These are phyloP conservation scores for Aspergillus clavatus DNA, from an alignment of 2,329 filamentous ascomycete species.

Conservation along the genomic window DNA sequence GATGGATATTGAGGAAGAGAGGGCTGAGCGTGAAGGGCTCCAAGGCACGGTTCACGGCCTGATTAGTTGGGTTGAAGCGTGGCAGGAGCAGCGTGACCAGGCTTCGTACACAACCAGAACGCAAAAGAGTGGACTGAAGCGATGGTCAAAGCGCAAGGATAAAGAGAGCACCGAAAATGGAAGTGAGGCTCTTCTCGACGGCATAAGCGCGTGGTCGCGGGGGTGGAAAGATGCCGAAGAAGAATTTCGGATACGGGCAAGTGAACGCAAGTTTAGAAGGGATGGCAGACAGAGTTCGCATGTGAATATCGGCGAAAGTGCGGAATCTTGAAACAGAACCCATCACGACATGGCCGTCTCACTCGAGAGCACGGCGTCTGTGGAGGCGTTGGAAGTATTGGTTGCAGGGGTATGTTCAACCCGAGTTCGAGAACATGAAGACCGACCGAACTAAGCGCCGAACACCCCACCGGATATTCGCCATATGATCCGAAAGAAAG, in stretches of 20 bases:
- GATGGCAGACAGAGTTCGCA: slow-evolving; percentile 16
- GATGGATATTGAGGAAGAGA: slow-evolving; percentile 29
- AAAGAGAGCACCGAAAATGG: slow-evolving; percentile 20
- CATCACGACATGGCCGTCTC: background rate
- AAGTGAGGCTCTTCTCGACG: slow-evolving; percentile 32
- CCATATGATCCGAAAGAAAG: background rate
- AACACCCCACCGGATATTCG: background rate
- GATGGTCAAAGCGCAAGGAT: slow-evolving; percentile 15
- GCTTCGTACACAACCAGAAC: slow-evolving; percentile 3
- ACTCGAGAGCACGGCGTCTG: background rate
- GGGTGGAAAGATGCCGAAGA: slow-evolving; percentile 42
- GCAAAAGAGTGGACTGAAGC: slow-evolving; percentile 14
- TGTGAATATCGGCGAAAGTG: background rate
- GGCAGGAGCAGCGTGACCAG: slow-evolving; percentile 21
- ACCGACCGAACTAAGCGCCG: background rate
- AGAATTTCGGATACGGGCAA: slow-evolving; percentile 45
- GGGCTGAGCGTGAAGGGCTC: slow-evolving; percentile 33
- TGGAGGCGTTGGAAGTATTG: background rate
- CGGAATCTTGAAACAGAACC: background rate
- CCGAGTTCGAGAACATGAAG: background rate
- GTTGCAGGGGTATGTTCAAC: background rate
- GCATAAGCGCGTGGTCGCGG: slow-evolving; percentile 40
- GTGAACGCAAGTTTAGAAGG: slow-evolving; percentile 54
- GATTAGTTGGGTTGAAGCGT: slow-evolving; percentile 28
- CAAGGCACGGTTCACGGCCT: slow-evolving; percentile 34